Conservation (phyloP, 108 stramenopile species). For the Aurantiochytrium sp. region DNA sequence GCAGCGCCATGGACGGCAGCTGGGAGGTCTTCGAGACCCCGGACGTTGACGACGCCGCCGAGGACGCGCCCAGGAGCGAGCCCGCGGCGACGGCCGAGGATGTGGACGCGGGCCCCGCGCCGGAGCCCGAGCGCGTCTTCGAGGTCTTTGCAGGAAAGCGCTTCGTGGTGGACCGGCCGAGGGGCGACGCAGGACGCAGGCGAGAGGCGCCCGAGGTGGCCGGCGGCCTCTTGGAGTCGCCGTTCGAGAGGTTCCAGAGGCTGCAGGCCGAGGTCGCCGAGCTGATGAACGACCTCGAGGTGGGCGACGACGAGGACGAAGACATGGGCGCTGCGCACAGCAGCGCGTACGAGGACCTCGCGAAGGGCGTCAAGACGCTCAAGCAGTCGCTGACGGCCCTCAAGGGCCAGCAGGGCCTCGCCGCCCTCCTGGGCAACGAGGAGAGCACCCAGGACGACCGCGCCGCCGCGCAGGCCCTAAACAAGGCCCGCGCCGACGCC, state of each 20-base stretch:
- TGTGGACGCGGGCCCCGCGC: neutral
- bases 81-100: neutral
- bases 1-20: constrained; percentile 16
- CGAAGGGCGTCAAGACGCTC: neutral
- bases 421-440: neutral
- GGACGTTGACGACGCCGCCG: neutral
- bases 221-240: neutral
- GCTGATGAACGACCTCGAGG: constrained; percentile 13
- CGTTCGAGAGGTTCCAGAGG: neutral
- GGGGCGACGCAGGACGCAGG: neutral
- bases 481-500: neutral
- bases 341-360: neutral
- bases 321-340: neutral
- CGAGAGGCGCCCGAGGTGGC: neutral
- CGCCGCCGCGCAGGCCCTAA: neutral
- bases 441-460: neutral
- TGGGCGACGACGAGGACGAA: neutral
- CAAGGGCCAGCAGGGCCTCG: neutral
- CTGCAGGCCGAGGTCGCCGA: neutral
- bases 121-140: neutral
- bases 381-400: neutral
- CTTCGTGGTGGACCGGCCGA: neutral
- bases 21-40: constrained; percentile 29
- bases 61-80: neutral
- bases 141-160: constrained; percentile 1